These are phyloP conservation scores for Debaryomyces sp. DNA, from an alignment of 1,139 yeast species.

Conservation along the genomic window DNA sequence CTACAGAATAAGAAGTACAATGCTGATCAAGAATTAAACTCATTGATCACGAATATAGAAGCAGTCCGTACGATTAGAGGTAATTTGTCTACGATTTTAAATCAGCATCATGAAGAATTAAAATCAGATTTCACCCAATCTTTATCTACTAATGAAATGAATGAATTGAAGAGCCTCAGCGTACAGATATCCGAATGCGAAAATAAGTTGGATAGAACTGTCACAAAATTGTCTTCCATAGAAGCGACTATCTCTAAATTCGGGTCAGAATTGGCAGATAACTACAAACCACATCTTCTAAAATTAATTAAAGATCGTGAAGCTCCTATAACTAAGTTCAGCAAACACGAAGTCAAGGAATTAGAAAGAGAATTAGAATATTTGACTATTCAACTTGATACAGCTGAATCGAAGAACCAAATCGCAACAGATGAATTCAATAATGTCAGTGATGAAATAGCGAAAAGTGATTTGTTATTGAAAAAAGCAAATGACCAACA, in stretches of 20 bases:
- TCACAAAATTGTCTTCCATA: constrained; percentile 46
- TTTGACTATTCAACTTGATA: constrained; percentile 25
- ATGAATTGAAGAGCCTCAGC: constrained; percentile 42
- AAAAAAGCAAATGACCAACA: constrained; percentile 62
- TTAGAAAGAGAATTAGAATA: constrained; percentile 29
- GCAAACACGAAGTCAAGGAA: constrained; percentile 44
- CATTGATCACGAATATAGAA: constrained; percentile 24
- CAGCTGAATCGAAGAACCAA: constrained; percentile 22
- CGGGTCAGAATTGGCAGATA: constrained; percentile 62
- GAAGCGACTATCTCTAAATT: constrained; percentile 55
- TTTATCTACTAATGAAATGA: constrained; percentile 43
- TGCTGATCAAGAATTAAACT: constrained; percentile 43
- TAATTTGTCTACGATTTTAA: constrained; percentile 31
- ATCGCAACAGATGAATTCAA: constrained; percentile 23
- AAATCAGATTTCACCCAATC: constrained; percentile 55
- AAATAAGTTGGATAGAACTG: constrained; percentile 41
- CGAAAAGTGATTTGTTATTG: constrained; percentile 40
- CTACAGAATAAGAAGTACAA: constrained; percentile 43
- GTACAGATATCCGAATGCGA: constrained; percentile 44
- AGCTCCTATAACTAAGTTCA: constrained; percentile 38
- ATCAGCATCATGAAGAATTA: constrained; percentile 54
- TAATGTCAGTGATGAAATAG: constrained; percentile 35
- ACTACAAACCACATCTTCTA: constrained; percentile 33
- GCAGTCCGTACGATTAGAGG: constrained; percentile 28
- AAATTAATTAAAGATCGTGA: constrained; percentile 43